A percentile compares a stretch with the other conserved stretches of the same genome.
Evolutionary conservation across 345 rosid species (phyloP).

Genomic region (Microthlaspi erraticum): DNA sequence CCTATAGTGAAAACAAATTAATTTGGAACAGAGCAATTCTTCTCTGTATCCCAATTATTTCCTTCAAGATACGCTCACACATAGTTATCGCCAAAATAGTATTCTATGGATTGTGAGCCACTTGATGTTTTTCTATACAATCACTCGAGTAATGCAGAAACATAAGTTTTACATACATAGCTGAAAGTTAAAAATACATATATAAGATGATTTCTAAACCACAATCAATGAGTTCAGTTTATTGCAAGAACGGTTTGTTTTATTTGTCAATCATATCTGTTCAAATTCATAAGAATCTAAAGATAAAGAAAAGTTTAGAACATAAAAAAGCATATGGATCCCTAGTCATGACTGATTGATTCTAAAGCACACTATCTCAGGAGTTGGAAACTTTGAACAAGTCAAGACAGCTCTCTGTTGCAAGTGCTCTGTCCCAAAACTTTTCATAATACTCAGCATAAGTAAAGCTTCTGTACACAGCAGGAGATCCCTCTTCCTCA

Average conservation of each 20-base stretch:
- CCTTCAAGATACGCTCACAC: too few relatives aligned
- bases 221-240: neutral
- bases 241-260: slow-evolving; percentile 9
- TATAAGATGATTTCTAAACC: too few relatives aligned
- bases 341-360: slow-evolving; percentile 3
- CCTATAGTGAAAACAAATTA: too few relatives aligned
- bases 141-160: too few relatives aligned
- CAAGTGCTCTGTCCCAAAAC: slow-evolving; percentile 65
- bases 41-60: too few relatives aligned
- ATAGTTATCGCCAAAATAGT: too few relatives aligned
- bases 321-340: neutral
- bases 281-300: neutral
- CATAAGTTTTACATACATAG: too few relatives aligned
- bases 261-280: neutral
- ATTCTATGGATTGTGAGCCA: too few relatives aligned
- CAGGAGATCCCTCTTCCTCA: slow-evolving; percentile 37
- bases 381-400: slow-evolving; percentile 49
- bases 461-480: slow-evolving; percentile 44
- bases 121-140: too few relatives aligned
- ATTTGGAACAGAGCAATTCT: too few relatives aligned
- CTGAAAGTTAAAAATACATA: too few relatives aligned
- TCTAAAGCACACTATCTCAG: neutral
- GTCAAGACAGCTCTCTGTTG: slow-evolving; percentile 60
- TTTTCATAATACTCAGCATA: slow-evolving; percentile 62
- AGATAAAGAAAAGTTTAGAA: neutral